Percentiles rank a stretch among this genome's conserved stretches.
phyloP scores from a whole-genome alignment of 768 basidiomycete species.

The Boletus vinaceobasis region DNA sequence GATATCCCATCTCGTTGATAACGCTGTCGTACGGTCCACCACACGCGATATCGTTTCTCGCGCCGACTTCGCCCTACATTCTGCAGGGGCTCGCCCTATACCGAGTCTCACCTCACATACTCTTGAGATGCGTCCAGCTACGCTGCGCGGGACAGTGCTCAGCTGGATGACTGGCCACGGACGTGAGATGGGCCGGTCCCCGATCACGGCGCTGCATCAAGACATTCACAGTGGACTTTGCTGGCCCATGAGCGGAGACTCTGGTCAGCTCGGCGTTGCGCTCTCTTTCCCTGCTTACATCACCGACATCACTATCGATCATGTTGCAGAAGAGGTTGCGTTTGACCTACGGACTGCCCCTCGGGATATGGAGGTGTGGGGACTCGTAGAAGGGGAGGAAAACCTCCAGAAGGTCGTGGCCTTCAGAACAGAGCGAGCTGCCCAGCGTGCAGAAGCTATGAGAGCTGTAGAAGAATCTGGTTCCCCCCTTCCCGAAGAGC shows the following conservation, averaged over 20 bases:
- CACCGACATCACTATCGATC: constrained; percentile 78
- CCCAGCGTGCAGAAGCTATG: constrained; percentile 31
- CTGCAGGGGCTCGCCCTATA: constrained; percentile 76
- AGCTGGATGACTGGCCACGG: constrained; percentile 61
- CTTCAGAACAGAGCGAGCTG: constrained; percentile 49
- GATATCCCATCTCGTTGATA: constrained; percentile 73
- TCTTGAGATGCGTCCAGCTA: constrained; percentile 58
- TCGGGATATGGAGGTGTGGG: constrained; percentile 88
- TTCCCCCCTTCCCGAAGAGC: constrained; percentile 15
- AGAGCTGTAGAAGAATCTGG: constrained; percentile 33
- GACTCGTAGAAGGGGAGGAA: constrained; percentile 73
- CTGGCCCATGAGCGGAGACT: constrained; percentile 83
- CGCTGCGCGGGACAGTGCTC: constrained; percentile 45
- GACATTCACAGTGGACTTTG: constrained; percentile 82
- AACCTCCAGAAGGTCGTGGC: constrained; percentile 59
- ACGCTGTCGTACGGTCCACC: constrained; percentile 61
- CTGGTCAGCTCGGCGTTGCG: constrained; percentile 80
- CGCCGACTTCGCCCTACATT: constrained; percentile 82
- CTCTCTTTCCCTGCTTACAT: constrained; percentile 61
- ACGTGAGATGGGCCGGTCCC: constrained; percentile 69
- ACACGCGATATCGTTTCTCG: constrained; percentile 77
- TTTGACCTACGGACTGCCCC: constrained; percentile 82
- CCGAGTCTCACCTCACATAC: constrained; percentile 83
- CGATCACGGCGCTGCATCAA: constrained; percentile 84
- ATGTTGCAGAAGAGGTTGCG: constrained; percentile 79